Conservation (phyloP, 2,329 filamentous ascomycete genomes). For the Aaosphaeria pasadenensis region DNA sequence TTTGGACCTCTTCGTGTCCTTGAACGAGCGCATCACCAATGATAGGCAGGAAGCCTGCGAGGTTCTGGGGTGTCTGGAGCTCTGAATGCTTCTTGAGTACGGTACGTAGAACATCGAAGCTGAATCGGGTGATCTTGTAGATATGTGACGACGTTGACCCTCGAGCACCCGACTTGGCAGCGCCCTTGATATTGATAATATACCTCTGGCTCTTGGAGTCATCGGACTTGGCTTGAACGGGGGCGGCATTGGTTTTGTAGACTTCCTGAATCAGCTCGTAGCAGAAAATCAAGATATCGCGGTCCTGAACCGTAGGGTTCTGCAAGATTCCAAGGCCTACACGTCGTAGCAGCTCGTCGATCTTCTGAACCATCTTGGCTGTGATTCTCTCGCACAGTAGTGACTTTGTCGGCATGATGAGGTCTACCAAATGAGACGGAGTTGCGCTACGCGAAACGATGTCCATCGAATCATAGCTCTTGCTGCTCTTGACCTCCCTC, state of each 20-base stretch:
- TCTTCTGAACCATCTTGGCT: constrained; percentile 78
- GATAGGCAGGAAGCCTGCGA: constrained; percentile 83
- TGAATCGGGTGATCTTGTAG: constrained; percentile 85
- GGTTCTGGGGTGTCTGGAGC: constrained; percentile 73
- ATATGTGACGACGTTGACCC: constrained; percentile 74
- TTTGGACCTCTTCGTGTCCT: constrained; percentile 88
- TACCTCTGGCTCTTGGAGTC: constrained; percentile 62
- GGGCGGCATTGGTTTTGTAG: constrained; percentile 62
- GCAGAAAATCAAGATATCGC: constrained; percentile 87
- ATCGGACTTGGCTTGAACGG: constrained; percentile 24
- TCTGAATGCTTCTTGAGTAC: constrained; percentile 83
- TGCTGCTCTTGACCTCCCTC: constrained; percentile 97
- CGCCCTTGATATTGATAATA: constrained; percentile 71
- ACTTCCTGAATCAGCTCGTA: constrained; percentile 90
- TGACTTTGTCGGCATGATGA: constrained; percentile 74
- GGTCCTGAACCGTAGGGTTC: constrained; percentile 74
- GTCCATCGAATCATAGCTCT: constrained; percentile 97
- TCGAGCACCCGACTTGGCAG: constrained; percentile 69
- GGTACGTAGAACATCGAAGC: constrained; percentile 79
- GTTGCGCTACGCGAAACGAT: constrained; percentile 81
- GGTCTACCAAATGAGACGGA: constrained; percentile 66
- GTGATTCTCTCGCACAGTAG: constrained; percentile 83
- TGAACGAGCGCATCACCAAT: constrained; percentile 82
- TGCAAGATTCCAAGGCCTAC: constrained; percentile 79
- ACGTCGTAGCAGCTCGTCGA: constrained; percentile 81